These are phyloP conservation scores for Smithsoniella earleae DNA, from an alignment of 163 green algal genomes.

Conservation along the genomic window DNA sequence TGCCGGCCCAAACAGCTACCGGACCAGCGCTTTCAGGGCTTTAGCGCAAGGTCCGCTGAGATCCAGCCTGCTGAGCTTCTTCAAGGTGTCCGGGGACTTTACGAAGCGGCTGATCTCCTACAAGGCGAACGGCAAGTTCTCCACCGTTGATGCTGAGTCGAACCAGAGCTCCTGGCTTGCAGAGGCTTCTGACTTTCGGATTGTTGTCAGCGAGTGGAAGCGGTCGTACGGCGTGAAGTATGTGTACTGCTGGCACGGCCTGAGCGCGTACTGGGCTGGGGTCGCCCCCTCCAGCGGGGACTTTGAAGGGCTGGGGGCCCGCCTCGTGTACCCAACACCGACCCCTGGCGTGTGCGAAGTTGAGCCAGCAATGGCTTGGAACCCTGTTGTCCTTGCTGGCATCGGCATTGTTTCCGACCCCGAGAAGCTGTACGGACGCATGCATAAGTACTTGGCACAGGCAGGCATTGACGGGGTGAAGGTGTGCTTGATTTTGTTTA, in stretches of 20 bases:
- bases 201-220: conserved; percentile 61
- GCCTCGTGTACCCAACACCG: conserved; percentile 48
- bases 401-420: conserved; percentile 63
- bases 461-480: conserved; percentile 88
- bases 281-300: conserved; percentile 49
- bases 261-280: conserved; percentile 89
- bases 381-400: conserved; percentile 68
- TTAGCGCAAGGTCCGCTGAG: conserved; percentile 44
- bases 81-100: conserved; percentile 70
- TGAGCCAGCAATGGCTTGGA: conserved; percentile 78
- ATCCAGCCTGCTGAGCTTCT: conserved; percentile 66
- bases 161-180: conserved; percentile 41
- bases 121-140: conserved; percentile 59
- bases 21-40: conserved; percentile 49
- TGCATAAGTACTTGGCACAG: conserved; percentile 70
- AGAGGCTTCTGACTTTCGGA: conserved; percentile 45
- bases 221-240: conserved; percentile 53
- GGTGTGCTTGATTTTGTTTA: conserved; percentile 37
- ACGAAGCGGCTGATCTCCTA: conserved; percentile 67
- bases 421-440: conserved; percentile 60
- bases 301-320: conserved; percentile 26
- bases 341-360: conserved; percentile 60
- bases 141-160: conserved; percentile 34
- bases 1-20: conserved; percentile 48
- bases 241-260: conserved; percentile 91